Evolutionary conservation across 2,329 filamentous ascomycete species (phyloP).

Genomic region (Pestalotiopsis sp.): DNA sequence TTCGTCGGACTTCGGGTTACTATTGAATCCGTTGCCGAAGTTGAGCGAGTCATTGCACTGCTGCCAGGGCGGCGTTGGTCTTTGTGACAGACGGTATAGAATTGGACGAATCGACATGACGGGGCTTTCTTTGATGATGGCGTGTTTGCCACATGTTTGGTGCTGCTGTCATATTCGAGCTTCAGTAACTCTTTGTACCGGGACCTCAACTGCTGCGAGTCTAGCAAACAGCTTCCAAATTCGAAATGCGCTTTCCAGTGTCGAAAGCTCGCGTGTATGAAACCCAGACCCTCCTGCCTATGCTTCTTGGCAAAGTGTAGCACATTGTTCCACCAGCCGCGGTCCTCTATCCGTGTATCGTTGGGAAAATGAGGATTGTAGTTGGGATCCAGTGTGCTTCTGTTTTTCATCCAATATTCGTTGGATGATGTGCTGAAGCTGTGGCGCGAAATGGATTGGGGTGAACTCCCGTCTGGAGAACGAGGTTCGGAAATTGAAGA

Average conservation of each 20-base stretch:
- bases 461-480: neutral
- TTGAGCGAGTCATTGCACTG: neutral
- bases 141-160: constrained; percentile 33
- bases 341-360: constrained; percentile 69
- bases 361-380: constrained; percentile 79
- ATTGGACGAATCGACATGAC: constrained; percentile 81
- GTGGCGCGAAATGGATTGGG: neutral
- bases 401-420: constrained; percentile 4
- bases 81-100: constrained; percentile 79
- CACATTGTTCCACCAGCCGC: constrained; percentile 69
- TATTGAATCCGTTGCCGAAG: neutral
- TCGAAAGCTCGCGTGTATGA: constrained; percentile 70
- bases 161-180: constrained; percentile 71
- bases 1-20: neutral
- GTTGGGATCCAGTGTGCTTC: constrained; percentile 54
- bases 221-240: constrained; percentile 79
- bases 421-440: neutral
- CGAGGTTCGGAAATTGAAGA: neutral
- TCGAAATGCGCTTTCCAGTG: constrained; percentile 82
- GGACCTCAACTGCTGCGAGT: constrained; percentile 69
- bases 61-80: neutral
- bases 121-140: constrained; percentile 36
- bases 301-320: constrained; percentile 84
- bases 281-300: constrained; percentile 56
- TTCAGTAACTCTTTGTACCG: constrained; percentile 72